Conservation (phyloP, 345 rosid species). For the Salix purpurea region DNA sequence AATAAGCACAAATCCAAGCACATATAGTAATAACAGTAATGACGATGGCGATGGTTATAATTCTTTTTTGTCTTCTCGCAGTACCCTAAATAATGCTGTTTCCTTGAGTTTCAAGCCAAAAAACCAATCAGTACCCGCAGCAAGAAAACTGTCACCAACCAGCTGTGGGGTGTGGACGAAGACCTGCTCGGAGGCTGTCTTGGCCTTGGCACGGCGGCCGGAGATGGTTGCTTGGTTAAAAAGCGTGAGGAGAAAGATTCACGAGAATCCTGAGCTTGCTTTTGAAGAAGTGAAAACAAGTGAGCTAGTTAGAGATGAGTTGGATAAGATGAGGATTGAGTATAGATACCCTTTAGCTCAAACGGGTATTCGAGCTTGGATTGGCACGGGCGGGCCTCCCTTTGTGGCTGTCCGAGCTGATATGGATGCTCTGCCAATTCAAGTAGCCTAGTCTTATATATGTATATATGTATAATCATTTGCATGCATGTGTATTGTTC, state of each 20-base stretch:
- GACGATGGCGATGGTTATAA: not conserved
- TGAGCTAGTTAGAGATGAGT: conserved; percentile 20
- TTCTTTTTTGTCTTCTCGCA: conserved; percentile 10
- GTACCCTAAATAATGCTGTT: not conserved
- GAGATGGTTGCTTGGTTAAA: conserved; percentile 35
- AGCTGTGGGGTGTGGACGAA: conserved; percentile 26
- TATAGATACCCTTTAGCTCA: conserved; percentile 22
- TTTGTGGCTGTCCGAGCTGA: conserved; percentile 24
- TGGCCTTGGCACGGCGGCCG: conserved; percentile 31
- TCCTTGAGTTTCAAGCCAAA: conserved; percentile 12
- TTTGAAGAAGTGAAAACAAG: conserved; percentile 28
- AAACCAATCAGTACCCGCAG: conserved; percentile 13
- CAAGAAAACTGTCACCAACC: not conserved
- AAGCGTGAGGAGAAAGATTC: conserved; percentile 16
- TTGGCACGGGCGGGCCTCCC: conserved; percentile 21
- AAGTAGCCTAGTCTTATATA: conserved; percentile 6
- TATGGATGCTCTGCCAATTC: conserved; percentile 25
- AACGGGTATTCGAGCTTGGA: conserved; percentile 21
- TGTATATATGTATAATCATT: not conserved
- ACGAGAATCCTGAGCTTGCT: conserved; percentile 27
- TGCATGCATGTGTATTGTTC: not conserved
- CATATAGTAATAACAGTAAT: no score
- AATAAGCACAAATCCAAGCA: not conserved
- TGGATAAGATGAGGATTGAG: conserved; percentile 19
- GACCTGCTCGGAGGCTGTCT: conserved; percentile 31